Conservation (phyloP, 2,329 filamentous ascomycete genomes). For the Neonectria hederae region DNA sequence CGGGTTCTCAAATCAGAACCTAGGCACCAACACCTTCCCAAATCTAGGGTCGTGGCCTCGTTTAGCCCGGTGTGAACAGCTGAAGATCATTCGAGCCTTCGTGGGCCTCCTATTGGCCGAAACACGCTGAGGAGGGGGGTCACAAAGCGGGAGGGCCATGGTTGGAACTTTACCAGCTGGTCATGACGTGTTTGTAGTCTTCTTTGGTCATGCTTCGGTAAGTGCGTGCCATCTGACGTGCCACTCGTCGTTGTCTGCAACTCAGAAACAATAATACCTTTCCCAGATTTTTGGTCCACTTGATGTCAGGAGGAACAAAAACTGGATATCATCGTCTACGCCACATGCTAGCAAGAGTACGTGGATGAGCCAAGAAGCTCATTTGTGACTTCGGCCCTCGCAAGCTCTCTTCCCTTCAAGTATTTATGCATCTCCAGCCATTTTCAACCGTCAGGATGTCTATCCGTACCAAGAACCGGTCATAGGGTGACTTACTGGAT, state of each 20-base stretch:
- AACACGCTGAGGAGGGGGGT: no score
- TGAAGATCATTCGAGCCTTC: neutral
- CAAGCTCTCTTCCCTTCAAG: no score
- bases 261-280: neutral
- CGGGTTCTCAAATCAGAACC: neutral
- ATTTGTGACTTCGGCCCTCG: no score
- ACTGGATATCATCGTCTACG: neutral
- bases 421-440: no score
- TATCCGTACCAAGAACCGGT: no score
- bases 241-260: neutral
- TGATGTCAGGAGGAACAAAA: neutral
- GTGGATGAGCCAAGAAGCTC: no score
- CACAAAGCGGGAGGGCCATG: neutral
- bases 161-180: neutral
- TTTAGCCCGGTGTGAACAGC: neutral
- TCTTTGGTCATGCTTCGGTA: neutral
- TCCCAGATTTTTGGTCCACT: neutral
- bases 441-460: no score
- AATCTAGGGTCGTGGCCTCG: neutral
- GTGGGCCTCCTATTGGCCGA: constrained; percentile 12
- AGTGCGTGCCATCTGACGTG: neutral
- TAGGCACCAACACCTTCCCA: neutral
- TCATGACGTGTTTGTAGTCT: no score
- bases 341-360: no score
- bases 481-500: no score